phyloP scores from a whole-genome alignment of 805 yeast genomes.

The Wickerhamomyces alni region DNA sequence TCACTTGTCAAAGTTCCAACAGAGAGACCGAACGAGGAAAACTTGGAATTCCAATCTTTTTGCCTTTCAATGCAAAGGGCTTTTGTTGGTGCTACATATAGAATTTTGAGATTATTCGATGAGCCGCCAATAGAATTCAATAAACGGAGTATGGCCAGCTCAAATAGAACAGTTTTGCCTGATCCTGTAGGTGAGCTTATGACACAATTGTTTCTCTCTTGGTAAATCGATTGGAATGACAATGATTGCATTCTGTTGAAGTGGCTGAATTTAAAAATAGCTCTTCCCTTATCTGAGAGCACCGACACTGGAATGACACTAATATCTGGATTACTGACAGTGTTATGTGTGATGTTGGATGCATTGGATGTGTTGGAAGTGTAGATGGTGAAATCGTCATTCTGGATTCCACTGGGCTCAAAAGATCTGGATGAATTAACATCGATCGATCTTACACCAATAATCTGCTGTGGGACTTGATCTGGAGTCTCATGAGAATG shows the following conservation, averaged over 20 bases:
- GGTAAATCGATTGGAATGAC: slow-evolving; percentile 33
- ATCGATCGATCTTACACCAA: neutral
- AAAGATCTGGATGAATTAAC: neutral
- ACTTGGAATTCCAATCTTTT: slow-evolving; percentile 39
- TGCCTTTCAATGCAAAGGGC: slow-evolving; percentile 48
- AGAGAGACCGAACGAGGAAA: slow-evolving; percentile 31
- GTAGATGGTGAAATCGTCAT: slow-evolving; percentile 2
- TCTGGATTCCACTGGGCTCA: slow-evolving; percentile 2
- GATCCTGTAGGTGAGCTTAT: slow-evolving; percentile 56
- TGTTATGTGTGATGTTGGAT: slow-evolving; percentile 9
- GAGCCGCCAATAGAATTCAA: slow-evolving; percentile 23
- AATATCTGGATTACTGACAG: neutral
- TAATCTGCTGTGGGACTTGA: neutral
- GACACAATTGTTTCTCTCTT: slow-evolving; percentile 34
- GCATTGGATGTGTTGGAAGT: slow-evolving; percentile 1
- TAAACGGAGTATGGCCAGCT: slow-evolving; percentile 40
- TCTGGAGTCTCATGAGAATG: too few relatives aligned
- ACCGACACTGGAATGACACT: slow-evolving; percentile 11
- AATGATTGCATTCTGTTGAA: slow-evolving; percentile 49
- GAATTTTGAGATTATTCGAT: slow-evolving; percentile 24
- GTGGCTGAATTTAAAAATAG: slow-evolving; percentile 27
- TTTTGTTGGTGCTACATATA: slow-evolving; percentile 58
- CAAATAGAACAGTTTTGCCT: slow-evolving; percentile 52
- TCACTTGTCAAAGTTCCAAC: slow-evolving; percentile 54
- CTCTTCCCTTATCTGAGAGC: slow-evolving; percentile 33